These are phyloP conservation scores for Colletotrichum chlorophyti DNA, from an alignment of 2,329 filamentous ascomycete species.

Conservation along the genomic window DNA sequence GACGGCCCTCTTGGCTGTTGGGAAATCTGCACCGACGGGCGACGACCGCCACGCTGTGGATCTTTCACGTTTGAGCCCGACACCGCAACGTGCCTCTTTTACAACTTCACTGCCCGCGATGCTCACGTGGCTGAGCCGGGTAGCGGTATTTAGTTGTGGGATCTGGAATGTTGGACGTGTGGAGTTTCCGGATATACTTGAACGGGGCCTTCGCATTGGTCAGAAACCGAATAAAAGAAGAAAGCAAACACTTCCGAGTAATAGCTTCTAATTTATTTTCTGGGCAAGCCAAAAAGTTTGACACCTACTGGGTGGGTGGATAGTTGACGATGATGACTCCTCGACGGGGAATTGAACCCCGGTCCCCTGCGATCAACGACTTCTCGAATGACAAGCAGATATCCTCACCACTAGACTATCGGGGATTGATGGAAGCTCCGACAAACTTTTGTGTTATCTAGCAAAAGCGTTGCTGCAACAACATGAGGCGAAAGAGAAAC, in stretches of 20 bases:
- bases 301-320: too few species aligned
- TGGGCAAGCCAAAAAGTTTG: fast-evolving
- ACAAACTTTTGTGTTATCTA: too few species aligned
- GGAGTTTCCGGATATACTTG: background rate
- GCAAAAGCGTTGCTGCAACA: too few species aligned
- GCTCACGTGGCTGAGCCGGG: background rate
- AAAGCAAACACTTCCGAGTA: too few species aligned
- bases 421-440: slow-evolving; percentile 3
- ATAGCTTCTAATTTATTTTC: too few species aligned
- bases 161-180: slow-evolving; percentile 5
- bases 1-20: background rate
- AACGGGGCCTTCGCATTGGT: too few species aligned
- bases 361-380: slow-evolving; percentile 9
- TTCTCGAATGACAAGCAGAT: slow-evolving; percentile 16
- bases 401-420: slow-evolving; percentile 28
- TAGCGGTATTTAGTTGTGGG: background rate
- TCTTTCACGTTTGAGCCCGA: background rate
- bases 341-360: slow-evolving; percentile 28
- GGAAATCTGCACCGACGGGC: slow-evolving; percentile 1
- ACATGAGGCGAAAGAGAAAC: too few species aligned
- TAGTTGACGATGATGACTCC: too few species aligned
- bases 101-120: background rate
- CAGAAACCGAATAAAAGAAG: too few species aligned
- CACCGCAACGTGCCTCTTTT: background rate
- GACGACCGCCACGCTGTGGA: background rate